Conservation (phyloP, 1,139 yeast genomes). For the Zhuliangozyma blackwelliae region DNA sequence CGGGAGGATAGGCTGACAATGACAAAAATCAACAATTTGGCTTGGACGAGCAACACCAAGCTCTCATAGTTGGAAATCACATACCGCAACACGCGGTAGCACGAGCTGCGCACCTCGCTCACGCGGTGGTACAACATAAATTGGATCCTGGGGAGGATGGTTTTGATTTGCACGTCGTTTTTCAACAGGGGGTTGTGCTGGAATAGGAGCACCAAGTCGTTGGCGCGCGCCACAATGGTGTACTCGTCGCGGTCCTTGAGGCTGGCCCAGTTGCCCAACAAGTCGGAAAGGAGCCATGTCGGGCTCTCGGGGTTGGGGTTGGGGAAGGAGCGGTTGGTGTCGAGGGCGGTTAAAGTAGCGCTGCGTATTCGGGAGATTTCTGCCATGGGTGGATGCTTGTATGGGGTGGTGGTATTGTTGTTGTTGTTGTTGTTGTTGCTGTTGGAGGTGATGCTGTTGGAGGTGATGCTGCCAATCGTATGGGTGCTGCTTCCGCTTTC, state of each 20-base stretch:
- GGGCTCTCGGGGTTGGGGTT: constrained; percentile 23
- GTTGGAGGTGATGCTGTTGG: constrained; percentile 1
- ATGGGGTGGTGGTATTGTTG: neutral
- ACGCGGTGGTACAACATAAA: constrained; percentile 54
- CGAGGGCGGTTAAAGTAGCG: constrained; percentile 7
- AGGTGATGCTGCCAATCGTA: constrained; percentile 2
- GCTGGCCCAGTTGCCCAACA: constrained; percentile 23
- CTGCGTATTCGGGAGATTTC: constrained; percentile 5
- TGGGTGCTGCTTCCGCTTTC: neutral
- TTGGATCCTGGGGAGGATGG: constrained; percentile 58
- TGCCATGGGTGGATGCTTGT: neutral
- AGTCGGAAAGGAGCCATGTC: constrained; percentile 35
- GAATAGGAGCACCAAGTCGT: constrained; percentile 58
- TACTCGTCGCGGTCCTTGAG: constrained; percentile 37
- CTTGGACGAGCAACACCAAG: constrained; percentile 39
- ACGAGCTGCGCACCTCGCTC: constrained; percentile 68
- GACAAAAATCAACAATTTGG: constrained; percentile 58
- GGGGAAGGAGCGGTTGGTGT: neutral
- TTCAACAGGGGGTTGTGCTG: constrained; percentile 57
- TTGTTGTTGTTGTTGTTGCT: neutral
- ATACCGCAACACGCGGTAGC: constrained; percentile 69
- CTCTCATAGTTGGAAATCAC: constrained; percentile 55
- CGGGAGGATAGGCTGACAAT: constrained; percentile 58
- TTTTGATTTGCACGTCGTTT: constrained; percentile 59
- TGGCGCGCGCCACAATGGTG: constrained; percentile 53